phyloP scores from a whole-genome alignment of 371 early-diverging fungal genomes.

The Rhizopus arrhizus region DNA sequence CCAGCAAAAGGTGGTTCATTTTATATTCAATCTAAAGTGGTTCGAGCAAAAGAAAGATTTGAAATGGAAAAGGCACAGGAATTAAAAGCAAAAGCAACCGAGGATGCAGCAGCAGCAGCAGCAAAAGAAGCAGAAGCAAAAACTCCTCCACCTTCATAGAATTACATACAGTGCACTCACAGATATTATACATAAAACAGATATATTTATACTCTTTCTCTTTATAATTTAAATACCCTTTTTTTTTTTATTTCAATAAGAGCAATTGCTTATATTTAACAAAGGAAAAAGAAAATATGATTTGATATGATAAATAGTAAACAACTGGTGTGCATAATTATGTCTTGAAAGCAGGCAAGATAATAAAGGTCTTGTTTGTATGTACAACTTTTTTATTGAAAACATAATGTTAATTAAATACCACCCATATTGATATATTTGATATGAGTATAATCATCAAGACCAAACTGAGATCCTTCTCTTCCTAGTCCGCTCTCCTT shows the following conservation, averaged over 20 bases:
- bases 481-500: constrained; percentile 82
- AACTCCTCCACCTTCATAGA: constrained; percentile 15
- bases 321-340: too few relatives aligned
- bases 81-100: constrained; percentile 38
- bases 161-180: not conserved
- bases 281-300: too few relatives aligned
- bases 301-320: too few relatives aligned
- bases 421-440: constrained; percentile 61
- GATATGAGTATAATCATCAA: constrained; percentile 66
- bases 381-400: too few relatives aligned
- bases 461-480: constrained; percentile 75
- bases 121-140: constrained; percentile 24
- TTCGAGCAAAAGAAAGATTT: constrained; percentile 90
- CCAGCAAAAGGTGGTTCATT: constrained; percentile 86
- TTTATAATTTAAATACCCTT: too few relatives aligned
- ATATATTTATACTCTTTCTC: too few relatives aligned
- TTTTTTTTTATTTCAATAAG: too few relatives aligned
- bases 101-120: constrained; percentile 32
- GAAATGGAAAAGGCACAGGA: constrained; percentile 82
- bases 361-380: too few relatives aligned
- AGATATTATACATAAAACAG: too few relatives aligned
- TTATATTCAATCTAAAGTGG: constrained; percentile 93
- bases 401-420: not conserved
- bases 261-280: too few relatives aligned
- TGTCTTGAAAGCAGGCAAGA: too few relatives aligned